Evolutionary conservation across 495 filamentous ascomycete species (phyloP), one percentile per base, ranked within the genome.

Genomic region (Oidiodendron maius): DNA sequence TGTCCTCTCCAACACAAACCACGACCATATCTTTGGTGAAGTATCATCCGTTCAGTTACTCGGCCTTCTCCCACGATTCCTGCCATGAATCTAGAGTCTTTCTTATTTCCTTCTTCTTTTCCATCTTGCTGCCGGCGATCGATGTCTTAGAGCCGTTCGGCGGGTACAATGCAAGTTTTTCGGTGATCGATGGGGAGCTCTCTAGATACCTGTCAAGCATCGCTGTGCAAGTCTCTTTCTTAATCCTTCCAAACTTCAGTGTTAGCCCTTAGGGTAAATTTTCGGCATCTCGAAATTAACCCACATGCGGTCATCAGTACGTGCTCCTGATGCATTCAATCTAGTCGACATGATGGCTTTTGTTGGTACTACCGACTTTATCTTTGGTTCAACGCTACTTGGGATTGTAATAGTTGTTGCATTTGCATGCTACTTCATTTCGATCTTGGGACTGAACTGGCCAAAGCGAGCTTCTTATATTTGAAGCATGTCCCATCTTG

Each of bases 261-360:
- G 11, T n/a, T 16, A 45, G 15, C 26, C 21, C 5, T 16, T 32
- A 9, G 2, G 24, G 2, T 24, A 30, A 11, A 24, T n/a, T 8
- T 8, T n/a, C n/a, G 28, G 28, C n/a, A n/a, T 8, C 8, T n/a
- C 8, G 17, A 32, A 32, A 6, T 6, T 30, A 9, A 17, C n/a
- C n/a, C 13, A n/a, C 1, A 3, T 30, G 26, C 42, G 2, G 26
- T 45, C 24, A 18, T 45, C 25, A 17, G 25, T 45, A 16, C 30
- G 16, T 3, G 42, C 22, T 28, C 18, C 24, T 26, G 42, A 45
- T 5, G 26, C 6, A 30, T 45, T 28, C 17, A 28, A 45, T 45
- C 42, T 45, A 3, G 42, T 30, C 4, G 42, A 45, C 42, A 45
- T 45, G 23, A n/a, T n/a, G n/a, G n/a, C n/a, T n/a, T n/a, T n/a